These are phyloP conservation scores for Cairneyella variabilis DNA, from an alignment of 495 filamentous ascomycete genomes.

Conservation along the genomic window DNA sequence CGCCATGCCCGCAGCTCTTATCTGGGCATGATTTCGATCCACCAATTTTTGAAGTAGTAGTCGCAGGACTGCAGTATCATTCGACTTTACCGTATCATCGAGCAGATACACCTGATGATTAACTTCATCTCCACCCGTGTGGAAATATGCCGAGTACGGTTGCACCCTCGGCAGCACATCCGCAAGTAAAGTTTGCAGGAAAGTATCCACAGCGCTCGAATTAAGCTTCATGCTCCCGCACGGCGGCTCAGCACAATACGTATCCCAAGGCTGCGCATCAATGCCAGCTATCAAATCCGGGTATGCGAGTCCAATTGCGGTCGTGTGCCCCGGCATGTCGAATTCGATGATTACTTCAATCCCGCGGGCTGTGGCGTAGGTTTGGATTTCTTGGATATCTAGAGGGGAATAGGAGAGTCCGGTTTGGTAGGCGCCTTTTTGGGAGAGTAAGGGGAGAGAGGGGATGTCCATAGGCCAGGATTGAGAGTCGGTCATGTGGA, in stretches of 20 bases:
- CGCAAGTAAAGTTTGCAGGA: constrained; percentile 62
- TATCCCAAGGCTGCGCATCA: constrained; percentile 62
- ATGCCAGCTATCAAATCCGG: constrained; percentile 73
- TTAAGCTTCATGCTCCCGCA: constrained; percentile 74
- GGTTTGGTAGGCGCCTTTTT: constrained; percentile 62
- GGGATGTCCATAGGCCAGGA: constrained; percentile 81
- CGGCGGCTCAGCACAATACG: constrained; percentile 70
- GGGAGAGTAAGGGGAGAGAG: constrained; percentile 61
- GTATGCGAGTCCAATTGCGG: constrained; percentile 55
- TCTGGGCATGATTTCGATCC: constrained; percentile 56
- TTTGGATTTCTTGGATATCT: constrained; percentile 60
- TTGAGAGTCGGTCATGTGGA: constrained; percentile 78
- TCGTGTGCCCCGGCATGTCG: constrained; percentile 79
- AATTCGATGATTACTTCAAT: constrained; percentile 74
- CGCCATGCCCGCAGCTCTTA: constrained; percentile 53
- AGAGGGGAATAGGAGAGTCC: constrained; percentile 58
- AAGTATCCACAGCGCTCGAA: constrained; percentile 56
- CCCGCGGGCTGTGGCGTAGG: constrained; percentile 61
- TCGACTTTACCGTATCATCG: constrained; percentile 66
- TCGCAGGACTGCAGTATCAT: constrained; percentile 53
- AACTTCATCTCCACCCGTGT: constrained; percentile 81
- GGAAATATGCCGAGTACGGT: constrained; percentile 68
- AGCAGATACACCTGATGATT: constrained; percentile 68
- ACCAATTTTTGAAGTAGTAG: constrained; percentile 71
- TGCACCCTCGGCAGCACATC: constrained; percentile 69